Evolutionary conservation across 208 protist species (phyloP).

Genomic region (Acanthamoeba royreba): DNA sequence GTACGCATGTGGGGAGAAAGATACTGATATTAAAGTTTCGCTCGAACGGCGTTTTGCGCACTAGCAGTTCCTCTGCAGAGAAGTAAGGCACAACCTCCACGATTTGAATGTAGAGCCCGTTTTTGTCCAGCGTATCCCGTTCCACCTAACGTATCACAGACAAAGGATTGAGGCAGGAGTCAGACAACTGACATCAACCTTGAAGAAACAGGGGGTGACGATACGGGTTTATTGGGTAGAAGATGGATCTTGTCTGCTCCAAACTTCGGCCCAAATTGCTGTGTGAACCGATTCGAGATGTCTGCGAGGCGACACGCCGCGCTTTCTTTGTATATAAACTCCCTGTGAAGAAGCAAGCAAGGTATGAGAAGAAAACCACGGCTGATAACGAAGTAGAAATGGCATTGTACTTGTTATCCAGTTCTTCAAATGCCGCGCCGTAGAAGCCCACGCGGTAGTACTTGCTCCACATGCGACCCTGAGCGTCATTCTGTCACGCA

Average conservation of each 20-base stretch:
- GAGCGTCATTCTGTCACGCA: conserved; percentile 8
- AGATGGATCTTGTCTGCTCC: conserved; percentile 1
- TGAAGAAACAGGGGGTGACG: not conserved
- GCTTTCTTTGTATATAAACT: conserved; percentile 43
- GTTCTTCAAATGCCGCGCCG: not conserved
- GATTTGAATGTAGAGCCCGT: not conserved
- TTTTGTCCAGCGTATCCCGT: not conserved
- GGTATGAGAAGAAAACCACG: not conserved
- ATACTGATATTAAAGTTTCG: conserved; percentile 11
- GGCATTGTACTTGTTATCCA: not conserved
- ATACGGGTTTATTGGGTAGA: conserved; percentile 27
- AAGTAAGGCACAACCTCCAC: not conserved
- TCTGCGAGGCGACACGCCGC: not conserved
- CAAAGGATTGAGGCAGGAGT: not conserved
- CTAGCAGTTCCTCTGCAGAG: not conserved
- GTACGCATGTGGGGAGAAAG: not conserved
- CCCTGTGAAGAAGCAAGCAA: not conserved
- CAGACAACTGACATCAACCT: not conserved
- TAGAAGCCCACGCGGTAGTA: conserved; percentile 45
- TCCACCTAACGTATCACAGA: not conserved
- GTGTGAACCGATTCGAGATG: not conserved
- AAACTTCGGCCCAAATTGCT: conserved; percentile 31
- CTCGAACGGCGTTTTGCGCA: not conserved
- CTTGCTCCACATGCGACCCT: not conserved
- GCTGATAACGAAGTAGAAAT: not conserved